These are phyloP conservation scores for Aspergillus transmontanensis DNA, from an alignment of 2,329 filamentous ascomycete species.

Conservation along the genomic window DNA sequence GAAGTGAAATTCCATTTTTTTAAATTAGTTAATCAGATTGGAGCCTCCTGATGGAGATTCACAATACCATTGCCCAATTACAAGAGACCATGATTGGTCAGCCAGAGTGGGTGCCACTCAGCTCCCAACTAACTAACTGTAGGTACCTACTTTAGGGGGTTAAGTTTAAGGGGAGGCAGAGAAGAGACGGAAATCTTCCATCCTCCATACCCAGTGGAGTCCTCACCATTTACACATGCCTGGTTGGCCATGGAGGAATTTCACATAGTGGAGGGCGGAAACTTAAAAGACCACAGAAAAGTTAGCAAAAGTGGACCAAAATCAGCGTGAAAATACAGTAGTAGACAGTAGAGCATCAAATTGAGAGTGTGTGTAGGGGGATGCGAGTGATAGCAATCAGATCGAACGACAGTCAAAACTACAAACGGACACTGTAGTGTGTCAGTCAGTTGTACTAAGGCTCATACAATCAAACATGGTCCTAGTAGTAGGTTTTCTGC, in stretches of 20 bases:
- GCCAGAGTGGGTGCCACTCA: background rate
- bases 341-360: background rate
- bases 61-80: background rate
- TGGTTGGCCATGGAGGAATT: background rate
- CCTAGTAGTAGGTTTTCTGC: background rate
- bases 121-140: background rate
- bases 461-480: background rate
- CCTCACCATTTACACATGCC: background rate
- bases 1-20: background rate
- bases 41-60: background rate
- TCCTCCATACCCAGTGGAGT: background rate
- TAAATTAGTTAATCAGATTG: background rate
- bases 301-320: background rate
- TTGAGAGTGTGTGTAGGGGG: background rate
- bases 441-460: background rate
- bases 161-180: background rate
- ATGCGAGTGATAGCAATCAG: background rate
- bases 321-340: background rate
- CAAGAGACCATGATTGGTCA: background rate
- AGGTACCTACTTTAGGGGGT: conserved; percentile 2
- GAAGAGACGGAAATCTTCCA: background rate
- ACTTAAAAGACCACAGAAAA: background rate
- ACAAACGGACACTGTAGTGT: background rate
- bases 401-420: background rate
- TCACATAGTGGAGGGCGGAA: background rate